phyloP scores from a whole-genome alignment of 495 filamentous ascomycete genomes.

The Penicillium angulare region DNA sequence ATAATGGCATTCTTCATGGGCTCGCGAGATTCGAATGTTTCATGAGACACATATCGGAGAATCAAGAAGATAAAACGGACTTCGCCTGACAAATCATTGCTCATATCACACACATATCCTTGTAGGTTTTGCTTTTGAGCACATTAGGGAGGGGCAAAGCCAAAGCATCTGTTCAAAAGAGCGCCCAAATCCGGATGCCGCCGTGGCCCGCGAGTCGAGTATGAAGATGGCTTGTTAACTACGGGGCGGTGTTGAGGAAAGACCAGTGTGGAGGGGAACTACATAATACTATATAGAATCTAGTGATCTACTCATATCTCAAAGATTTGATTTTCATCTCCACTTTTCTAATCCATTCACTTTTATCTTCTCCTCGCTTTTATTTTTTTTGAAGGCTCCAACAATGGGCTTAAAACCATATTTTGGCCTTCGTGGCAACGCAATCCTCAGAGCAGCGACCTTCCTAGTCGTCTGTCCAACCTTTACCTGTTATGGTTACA shows the following conservation, averaged over 20 bases:
- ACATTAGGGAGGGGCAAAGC: neutral
- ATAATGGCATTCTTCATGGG: too few relatives aligned
- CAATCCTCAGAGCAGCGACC: constrained; percentile 34
- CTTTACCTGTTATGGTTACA: constrained; percentile 53
- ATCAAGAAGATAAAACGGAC: neutral
- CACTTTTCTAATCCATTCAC: neutral
- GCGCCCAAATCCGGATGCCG: neutral
- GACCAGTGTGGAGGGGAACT: neutral
- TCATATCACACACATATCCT: neutral
- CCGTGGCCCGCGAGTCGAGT: neutral
- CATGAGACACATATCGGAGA: neutral
- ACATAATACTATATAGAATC: neutral
- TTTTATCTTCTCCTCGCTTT: too few relatives aligned
- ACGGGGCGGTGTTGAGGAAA: neutral
- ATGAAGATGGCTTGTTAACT: neutral
- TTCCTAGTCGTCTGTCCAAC: constrained; percentile 43
- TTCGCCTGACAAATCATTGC: neutral
- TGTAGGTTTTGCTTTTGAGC: neutral
- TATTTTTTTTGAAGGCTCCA: constrained; percentile 3
- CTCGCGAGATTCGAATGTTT: neutral
- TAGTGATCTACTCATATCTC: neutral
- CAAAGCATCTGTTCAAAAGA: neutral
- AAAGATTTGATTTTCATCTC: neutral
- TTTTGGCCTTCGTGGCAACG: constrained; percentile 35
- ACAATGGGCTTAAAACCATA: constrained; percentile 26